Evolutionary conservation across 2,329 filamentous ascomycete species (phyloP).

Genomic region (Botryotinia globosa): DNA sequence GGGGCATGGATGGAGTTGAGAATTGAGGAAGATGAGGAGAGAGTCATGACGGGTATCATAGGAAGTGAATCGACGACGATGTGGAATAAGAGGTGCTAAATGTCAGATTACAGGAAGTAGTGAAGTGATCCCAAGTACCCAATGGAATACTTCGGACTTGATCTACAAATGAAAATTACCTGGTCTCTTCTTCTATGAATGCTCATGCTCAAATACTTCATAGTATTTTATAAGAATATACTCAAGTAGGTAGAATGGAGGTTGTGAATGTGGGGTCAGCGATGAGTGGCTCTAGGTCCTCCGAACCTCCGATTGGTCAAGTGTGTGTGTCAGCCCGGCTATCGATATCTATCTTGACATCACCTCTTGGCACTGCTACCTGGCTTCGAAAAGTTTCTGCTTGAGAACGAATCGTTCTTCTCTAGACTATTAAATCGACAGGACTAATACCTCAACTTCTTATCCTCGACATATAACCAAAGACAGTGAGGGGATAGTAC

Average conservation of each 20-base stretch:
- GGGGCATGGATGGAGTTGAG: not conserved
- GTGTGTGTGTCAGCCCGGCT: too few species aligned
- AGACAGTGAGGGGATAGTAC: not conserved
- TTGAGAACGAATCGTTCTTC: not conserved
- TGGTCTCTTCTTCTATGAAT: not conserved
- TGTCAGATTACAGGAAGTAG: too few species aligned
- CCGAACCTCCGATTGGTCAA: not conserved
- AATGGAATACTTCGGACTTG: too few species aligned
- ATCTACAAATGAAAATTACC: not conserved
- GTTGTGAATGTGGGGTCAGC: too few species aligned
- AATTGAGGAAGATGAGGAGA: not conserved
- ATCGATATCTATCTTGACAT: not conserved
- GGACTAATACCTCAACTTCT: not conserved
- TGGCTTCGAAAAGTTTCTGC: not conserved
- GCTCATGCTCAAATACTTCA: not conserved
- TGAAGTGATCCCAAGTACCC: too few species aligned
- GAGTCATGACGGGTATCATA: fast-evolving
- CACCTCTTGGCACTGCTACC: not conserved
- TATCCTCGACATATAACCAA: not conserved
- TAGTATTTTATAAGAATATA: not conserved
- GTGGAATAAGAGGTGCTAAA: too few species aligned
- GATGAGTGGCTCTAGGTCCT: not conserved
- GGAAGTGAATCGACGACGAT: not conserved
- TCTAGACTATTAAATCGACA: not conserved
- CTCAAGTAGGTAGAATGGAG: too few species aligned